Evolutionary conservation across 257 asterid genomes (phyloP).

Genomic region (Solanum appendiculatum): DNA sequence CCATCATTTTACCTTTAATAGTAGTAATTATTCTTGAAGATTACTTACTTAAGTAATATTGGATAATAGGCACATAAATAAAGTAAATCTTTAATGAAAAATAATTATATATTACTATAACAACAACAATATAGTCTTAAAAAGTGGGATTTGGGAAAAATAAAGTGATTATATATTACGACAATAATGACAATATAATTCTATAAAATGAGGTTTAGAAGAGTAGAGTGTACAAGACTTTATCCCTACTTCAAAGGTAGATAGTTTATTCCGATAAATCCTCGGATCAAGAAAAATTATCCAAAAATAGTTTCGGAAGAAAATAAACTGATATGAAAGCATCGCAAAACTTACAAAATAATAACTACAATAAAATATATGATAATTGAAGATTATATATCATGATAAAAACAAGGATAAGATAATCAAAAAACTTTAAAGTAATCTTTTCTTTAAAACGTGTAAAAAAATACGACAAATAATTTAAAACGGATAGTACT

Average conservation of each 20-base stretch:
- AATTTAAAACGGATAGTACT: not conserved
- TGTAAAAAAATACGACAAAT: not conserved
- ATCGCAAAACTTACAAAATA: not conserved
- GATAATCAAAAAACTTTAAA: not conserved
- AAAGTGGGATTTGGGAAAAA: not conserved
- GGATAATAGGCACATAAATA: not conserved
- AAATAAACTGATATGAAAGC: not conserved
- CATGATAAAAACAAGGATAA: too few species aligned
- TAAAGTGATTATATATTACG: too few species aligned
- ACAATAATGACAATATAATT: too few species aligned
- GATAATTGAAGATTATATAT: too few species aligned
- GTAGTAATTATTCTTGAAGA: not conserved
- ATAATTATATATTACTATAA: not conserved
- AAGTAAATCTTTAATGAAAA: not conserved
- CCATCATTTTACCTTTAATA: not conserved
- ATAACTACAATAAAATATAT: too few species aligned
- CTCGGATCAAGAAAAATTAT: not conserved
- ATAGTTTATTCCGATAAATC: not conserved
- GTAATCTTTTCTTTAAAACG: not conserved
- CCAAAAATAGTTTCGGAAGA: not conserved
- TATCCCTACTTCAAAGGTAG: not conserved
- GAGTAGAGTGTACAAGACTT: not conserved
- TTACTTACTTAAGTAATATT: not conserved
- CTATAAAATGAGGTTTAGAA: too few species aligned
- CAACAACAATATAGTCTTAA: not conserved